Base-by-base conservation (phyloP, 2,329 filamentous ascomycete species). In the Colletotrichum paranaense region DNA sequence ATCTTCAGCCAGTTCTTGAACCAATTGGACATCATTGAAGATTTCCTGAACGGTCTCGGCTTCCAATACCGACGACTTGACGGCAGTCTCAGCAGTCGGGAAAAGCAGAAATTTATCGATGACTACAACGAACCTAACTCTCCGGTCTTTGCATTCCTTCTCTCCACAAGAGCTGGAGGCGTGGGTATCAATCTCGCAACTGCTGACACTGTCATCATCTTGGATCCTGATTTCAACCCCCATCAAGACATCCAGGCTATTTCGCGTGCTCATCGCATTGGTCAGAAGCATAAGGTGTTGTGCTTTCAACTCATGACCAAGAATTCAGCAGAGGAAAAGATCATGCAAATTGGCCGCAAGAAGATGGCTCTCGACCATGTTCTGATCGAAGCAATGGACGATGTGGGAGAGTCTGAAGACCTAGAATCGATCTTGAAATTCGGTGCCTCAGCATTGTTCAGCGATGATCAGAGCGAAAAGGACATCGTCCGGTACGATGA, bases 151-250 rank as follows among this genome's bases (percentile, higher is more conserved):
- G 95, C 93, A 0, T 98, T 99, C 82, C 84, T 99, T 22, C 88
- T 99, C 0, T 98, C 96, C 0, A 99, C 97, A 4, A 92, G 97
- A 75, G 95, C 97, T 22, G 97, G 97, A 67, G 97, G 97, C 78
- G 96, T 99, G 0, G 97, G 97, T 19, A 99, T 99, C 86, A 99
- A 99, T 80, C 88, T 99, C 68, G 97, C 97, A 0, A 98, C 95
- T 8, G 97, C 97, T 3, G 97, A 99, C 79, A 99, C 97, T 0
- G 97, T 99, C 74, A 98, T 99, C 76, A 98, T 99, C 76, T 91
- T 98, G 76, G 95, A 99, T 78, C 95, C 95, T 0, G 97, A 99
- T 80, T 98, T 97, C 86, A 99, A 99, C 75, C 97, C 97, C 0
- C 97, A 99, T 79, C 97, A 99, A 82, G 97, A 99, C 79, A 93